Base-by-base conservation (phyloP, 352 stramenopile species). In the Peronospora farinosa region DNA sequence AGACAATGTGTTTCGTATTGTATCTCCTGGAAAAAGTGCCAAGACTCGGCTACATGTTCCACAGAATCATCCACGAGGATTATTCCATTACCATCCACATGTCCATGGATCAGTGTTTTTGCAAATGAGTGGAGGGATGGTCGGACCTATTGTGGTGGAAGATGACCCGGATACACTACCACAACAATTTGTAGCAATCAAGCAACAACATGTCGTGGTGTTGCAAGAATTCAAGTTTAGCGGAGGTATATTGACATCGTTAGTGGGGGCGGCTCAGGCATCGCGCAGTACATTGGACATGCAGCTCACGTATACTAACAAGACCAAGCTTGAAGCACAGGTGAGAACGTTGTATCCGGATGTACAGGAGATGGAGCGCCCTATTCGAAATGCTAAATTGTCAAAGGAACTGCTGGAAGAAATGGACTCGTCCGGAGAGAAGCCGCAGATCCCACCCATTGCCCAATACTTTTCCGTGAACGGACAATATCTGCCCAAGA, bases 61-160 rank as follows among this genome's bases (percentile, higher is more conserved):
- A 2, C 38, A 46, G 13, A 70, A 81, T 40, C 83, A 94, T 39
- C 80, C 78, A 12, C 67, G 72, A 30, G 83, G 83, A 3, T 51
- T 86, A 8, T 94, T 87, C 54, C 79, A 88, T 60, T 94, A 94
- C 64, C 83, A 94, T 50, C 80, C 83, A 41, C 83, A 94, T 65
- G 86, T 80, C 51, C 79, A 89, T 51, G 79, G 76, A 10, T 79
- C 62, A 0, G 84, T 88, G 15, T 79, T 82, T 42, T 32, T 84
- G 47, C 84, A 95, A 50, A 77, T 90, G 51, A 71, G 68, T 2
- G 83, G 83, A 10, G 82, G 78, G 6, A 89, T 92, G 69, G 75
- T 74, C 9, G 78, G 78, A 17, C 71, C 67, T 9, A 63, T 84
- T 25, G 49, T 86, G 2, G 74, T 88, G n/a, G 75, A 87, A 35